These are phyloP conservation scores for Metarhizium humberi DNA, from an alignment of 2,329 filamentous ascomycete species.

Conservation along the genomic window DNA sequence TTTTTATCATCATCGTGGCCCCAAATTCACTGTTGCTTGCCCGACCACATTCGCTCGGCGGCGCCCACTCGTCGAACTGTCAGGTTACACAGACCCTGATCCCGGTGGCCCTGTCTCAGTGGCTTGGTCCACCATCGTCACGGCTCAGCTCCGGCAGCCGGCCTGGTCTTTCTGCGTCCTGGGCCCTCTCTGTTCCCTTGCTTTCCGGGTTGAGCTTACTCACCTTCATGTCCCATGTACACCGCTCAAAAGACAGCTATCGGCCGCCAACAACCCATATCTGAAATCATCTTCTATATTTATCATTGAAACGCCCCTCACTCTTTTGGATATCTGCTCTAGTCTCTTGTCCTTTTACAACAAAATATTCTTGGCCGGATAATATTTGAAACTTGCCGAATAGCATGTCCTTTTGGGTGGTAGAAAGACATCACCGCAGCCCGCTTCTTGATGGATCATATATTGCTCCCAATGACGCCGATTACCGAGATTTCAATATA, in stretches of 20 bases:
- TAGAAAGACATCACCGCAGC: slow-evolving; percentile 18
- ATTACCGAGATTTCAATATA: neutral
- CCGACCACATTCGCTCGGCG: neutral
- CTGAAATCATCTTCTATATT: neutral
- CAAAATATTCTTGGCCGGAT: neutral
- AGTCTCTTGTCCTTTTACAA: neutral
- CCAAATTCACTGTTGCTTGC: neutral
- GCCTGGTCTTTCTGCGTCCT: neutral
- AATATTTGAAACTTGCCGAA: neutral
- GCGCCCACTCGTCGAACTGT: neutral
- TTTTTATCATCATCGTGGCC: neutral
- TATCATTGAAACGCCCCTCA: neutral
- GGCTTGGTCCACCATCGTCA: neutral
- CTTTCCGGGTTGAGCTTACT: neutral
- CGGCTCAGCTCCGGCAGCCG: neutral
- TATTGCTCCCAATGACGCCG: neutral
- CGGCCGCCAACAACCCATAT: neutral
- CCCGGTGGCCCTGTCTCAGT: neutral
- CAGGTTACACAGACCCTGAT: neutral
- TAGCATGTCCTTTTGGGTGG: slow-evolving; percentile 31
- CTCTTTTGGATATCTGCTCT: neutral
- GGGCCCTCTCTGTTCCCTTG: neutral
- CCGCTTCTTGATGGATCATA: slow-evolving; percentile 11
- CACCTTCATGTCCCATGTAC: neutral
- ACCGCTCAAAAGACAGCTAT: neutral